Conservation (phyloP, 257 asterid species). For the Sherardia arvensis region DNA sequence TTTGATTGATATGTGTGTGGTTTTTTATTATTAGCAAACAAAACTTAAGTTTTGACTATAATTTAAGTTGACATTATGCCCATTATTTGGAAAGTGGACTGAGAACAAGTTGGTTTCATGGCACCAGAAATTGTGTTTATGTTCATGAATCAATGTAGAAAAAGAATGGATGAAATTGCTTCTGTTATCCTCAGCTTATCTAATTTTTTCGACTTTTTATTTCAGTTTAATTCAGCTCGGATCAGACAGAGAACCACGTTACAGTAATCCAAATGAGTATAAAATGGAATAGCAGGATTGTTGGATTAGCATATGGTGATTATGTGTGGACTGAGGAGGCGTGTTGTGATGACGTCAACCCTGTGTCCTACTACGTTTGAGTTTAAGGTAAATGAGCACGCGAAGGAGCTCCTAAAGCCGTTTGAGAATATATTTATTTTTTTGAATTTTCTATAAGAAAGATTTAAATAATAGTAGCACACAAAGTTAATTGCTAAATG, state of each 20-base stretch:
- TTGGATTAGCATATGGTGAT: background rate
- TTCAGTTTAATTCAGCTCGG: too few relatives aligned
- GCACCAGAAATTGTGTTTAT: background rate
- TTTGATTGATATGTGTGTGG: background rate
- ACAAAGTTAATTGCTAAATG: background rate
- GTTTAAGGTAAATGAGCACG: too few relatives aligned
- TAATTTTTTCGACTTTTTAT: too few relatives aligned
- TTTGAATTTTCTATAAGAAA: too few relatives aligned
- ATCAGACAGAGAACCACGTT: too few relatives aligned
- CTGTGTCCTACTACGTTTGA: background rate
- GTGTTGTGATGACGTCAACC: background rate
- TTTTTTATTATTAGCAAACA: background rate
- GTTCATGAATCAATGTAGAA: background rate
- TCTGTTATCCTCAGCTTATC: too few relatives aligned
- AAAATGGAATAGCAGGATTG: too few relatives aligned
- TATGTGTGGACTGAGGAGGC: background rate
- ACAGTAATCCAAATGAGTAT: too few relatives aligned
- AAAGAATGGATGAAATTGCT: too few relatives aligned
- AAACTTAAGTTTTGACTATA: constrained; percentile 4
- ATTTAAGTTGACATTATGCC: constrained; percentile 7
- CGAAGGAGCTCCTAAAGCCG: too few relatives aligned
- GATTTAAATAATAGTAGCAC: too few relatives aligned
- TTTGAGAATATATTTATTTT: too few relatives aligned
- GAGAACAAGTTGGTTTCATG: background rate
- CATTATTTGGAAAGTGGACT: background rate